phyloP scores from a whole-genome alignment of 2,329 filamentous ascomycete genomes.

The Fusarium sp. region DNA sequence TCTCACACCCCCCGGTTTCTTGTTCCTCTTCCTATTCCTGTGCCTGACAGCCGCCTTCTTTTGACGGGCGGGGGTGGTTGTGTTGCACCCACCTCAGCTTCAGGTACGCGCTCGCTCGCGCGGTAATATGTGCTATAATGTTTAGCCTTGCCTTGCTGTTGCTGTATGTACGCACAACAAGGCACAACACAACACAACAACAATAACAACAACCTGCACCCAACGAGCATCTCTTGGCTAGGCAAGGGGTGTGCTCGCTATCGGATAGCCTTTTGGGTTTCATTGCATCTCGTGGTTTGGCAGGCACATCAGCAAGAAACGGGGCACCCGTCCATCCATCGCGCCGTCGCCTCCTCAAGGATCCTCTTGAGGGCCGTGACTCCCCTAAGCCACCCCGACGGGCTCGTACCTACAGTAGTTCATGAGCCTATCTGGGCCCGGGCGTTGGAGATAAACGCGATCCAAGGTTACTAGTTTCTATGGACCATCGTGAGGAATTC shows the following conservation, averaged over 20 bases:
- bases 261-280: constrained; percentile 20
- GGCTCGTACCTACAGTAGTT: constrained; percentile 17
- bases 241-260: constrained; percentile 25
- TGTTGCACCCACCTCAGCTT: constrained; percentile 47
- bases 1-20: background rate
- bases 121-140: constrained; percentile 15
- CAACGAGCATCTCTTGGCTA: constrained; percentile 11
- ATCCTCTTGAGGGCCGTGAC: constrained; percentile 35
- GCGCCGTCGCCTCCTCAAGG: constrained; percentile 15
- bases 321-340: constrained; percentile 20
- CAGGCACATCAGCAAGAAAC: background rate
- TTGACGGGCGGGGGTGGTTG: constrained; percentile 32
- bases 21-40: constrained; percentile 6
- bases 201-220: background rate
- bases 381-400: constrained; percentile 31
- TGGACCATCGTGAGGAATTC: background rate
- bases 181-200: background rate
- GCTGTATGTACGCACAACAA: background rate
- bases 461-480: constrained; percentile 1
- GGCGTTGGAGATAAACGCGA: constrained; percentile 20
- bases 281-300: constrained; percentile 18
- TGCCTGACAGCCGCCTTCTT: constrained; percentile 17
- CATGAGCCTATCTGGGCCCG: constrained; percentile 24
- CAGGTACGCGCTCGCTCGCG: constrained; percentile 33
- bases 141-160: background rate